Evolutionary conservation across 257 asterid genomes (phyloP), one percentile per base, ranked within the genome.

Genomic region (Misopates orontium): DNA sequence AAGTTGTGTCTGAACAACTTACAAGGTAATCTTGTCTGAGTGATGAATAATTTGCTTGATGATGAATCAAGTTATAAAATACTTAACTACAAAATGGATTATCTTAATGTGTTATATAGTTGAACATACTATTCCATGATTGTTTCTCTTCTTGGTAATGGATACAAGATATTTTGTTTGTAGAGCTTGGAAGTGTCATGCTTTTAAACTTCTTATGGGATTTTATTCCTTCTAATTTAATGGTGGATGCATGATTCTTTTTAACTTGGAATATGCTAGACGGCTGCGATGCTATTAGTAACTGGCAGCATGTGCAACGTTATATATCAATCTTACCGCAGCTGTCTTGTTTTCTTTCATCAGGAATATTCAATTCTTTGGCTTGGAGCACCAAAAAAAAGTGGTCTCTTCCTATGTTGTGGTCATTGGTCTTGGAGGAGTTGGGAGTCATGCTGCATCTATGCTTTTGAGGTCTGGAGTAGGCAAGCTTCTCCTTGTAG

Each of bases 391-490:
- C 69, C 95, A 90, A 78, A 80, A 73, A 79, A 93, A 80, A 71
- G 95, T 89, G 64, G 87, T 85, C 64, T 80, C 82, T 58, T 89
- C 96, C 45, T 93, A 80, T 77, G 96, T 90, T 55, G 95, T 93
- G 75, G 88, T 93, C 65, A 88, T 93, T 85, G 95, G 99, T 69
- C 99, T 93, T 73, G 97, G 99, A 50, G 99, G 99, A 64, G 97
- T 93, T 64, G 96, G 97, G 66, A 93, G 97, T 72, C 99, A 93
- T 85, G 99, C 96, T 73, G 99, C 99, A 40, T 79, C 90, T 68
- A 93, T 90, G 96, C 97, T 90, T 79, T 83, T 90, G 86, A 84
- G 99, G 71, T 90, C 96, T 14, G 96, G 99, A 32, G 88, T 90
- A 17, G 95, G 97, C 67, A 83, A 80, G 79, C 95, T 93, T 42